Conservation (phyloP, 2,329 filamentous ascomycete genomes). For the Curvularia lunata region DNA sequence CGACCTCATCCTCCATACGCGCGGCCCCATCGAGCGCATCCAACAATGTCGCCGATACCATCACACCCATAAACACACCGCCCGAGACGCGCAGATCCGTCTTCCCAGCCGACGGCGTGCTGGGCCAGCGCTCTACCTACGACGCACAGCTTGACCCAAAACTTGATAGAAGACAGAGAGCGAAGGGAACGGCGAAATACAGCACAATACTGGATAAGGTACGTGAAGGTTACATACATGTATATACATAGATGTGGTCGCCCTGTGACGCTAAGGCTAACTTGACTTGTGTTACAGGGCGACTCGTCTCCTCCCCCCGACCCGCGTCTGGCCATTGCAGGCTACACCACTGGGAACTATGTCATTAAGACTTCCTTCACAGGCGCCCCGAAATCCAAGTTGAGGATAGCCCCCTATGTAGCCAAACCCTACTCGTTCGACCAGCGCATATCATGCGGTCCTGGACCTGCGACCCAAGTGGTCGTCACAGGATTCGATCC, state of each 20-base stretch:
- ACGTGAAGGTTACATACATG: conserved; percentile 42
- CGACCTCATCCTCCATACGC: conserved; percentile 39
- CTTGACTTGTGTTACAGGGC: conserved; percentile 63
- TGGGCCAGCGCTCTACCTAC: conserved; percentile 66
- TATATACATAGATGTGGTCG: conserved; percentile 45
- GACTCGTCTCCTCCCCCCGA: conserved; percentile 81
- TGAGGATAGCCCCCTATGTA: conserved; percentile 76
- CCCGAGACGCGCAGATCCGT: conserved; percentile 55
- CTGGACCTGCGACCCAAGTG: conserved; percentile 86
- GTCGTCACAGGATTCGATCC: conserved; percentile 97
- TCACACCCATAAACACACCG: conserved; percentile 54
- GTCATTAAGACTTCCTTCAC: conserved; percentile 62
- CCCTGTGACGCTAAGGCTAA: conserved; percentile 51
- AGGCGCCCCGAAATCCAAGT: conserved; percentile 68
- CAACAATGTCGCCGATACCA: conserved; percentile 55
- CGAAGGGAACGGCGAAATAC: conserved; percentile 58
- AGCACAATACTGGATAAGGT: conserved; percentile 58
- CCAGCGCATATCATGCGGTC: conserved; percentile 80
- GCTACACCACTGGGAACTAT: conserved; percentile 62
- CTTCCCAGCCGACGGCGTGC: conserved; percentile 59
- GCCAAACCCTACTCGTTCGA: conserved; percentile 84
- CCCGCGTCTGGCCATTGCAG: conserved; percentile 74
- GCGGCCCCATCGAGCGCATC: conserved; percentile 41
- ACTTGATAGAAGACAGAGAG: conserved; percentile 57
- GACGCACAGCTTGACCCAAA: conserved; percentile 68